Conservation (phyloP, 202 grass and related monocot species). For the Brachypodium distachyon region DNA sequence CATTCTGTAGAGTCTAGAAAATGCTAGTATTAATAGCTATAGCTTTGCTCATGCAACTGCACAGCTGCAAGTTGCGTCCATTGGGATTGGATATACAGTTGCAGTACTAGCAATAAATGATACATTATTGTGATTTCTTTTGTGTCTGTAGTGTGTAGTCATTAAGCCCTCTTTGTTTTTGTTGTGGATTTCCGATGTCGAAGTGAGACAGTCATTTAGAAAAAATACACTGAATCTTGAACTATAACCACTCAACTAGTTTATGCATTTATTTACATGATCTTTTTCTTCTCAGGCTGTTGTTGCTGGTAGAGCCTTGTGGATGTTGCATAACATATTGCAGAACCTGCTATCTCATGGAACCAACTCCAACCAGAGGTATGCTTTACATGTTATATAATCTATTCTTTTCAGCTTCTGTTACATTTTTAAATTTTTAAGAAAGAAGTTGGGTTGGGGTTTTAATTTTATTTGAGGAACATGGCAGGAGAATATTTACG, state of each 20-base stretch:
- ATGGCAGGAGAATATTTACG: neutral
- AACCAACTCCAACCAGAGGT: constrained; percentile 47
- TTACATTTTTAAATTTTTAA: neutral
- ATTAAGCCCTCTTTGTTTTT: neutral
- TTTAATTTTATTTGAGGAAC: neutral
- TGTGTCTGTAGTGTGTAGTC: neutral
- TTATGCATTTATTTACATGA: neutral
- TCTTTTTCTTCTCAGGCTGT: constrained; percentile 33
- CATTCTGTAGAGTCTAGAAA: neutral
- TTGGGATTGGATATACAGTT: neutral
- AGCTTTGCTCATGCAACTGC: neutral
- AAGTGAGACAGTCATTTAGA: neutral
- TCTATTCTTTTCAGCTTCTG: neutral
- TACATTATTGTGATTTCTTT: neutral
- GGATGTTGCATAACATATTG: constrained; percentile 54
- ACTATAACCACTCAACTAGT: neutral
- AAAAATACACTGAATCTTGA: neutral
- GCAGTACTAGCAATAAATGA: neutral
- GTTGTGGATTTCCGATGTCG: neutral
- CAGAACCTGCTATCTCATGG: constrained; percentile 49
- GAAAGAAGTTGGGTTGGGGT: neutral
- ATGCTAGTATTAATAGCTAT: neutral
- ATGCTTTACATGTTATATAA: neutral
- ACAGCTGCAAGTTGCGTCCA: neutral
- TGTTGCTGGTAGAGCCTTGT: constrained; percentile 53